Evolutionary conservation across 148 eudicot genomes (phyloP).

Genomic region (Rhododendron vialii): DNA sequence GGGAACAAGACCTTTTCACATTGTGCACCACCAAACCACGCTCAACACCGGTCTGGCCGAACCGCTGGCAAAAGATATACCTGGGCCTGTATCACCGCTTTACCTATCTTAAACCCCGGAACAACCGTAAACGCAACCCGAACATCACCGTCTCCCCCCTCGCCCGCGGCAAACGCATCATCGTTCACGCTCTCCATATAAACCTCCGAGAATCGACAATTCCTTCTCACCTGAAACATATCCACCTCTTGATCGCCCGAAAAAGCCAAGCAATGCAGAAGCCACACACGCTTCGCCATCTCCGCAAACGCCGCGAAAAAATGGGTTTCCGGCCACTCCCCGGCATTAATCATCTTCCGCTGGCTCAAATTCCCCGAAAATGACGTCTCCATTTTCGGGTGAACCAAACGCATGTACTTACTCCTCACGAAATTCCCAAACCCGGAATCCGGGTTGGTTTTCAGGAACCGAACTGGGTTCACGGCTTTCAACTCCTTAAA

Average conservation of each 20-base stretch:
- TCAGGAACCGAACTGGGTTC: slow-evolving; percentile 32
- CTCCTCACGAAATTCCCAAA: slow-evolving; percentile 54
- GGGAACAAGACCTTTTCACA: too few relatives aligned
- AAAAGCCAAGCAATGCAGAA: slow-evolving; percentile 66
- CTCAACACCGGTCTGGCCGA: slow-evolving; percentile 12
- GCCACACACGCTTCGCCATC: slow-evolving; percentile 73
- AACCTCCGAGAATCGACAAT: slow-evolving; percentile 67
- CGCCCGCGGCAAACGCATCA: slow-evolving; percentile 19
- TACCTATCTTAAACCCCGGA: slow-evolving; percentile 87
- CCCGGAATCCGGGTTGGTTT: slow-evolving; percentile 32
- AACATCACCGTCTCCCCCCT: slow-evolving; percentile 6
- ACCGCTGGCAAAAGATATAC: slow-evolving; percentile 51
- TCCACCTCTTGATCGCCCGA: slow-evolving; percentile 51
- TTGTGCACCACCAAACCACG: neutral
- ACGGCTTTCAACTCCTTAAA: slow-evolving; percentile 43
- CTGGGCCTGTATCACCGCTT: slow-evolving; percentile 70
- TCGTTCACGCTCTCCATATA: slow-evolving; percentile 74
- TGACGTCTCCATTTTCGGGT: slow-evolving; percentile 91
- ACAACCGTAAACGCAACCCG: slow-evolving; percentile 68
- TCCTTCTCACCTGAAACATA: slow-evolving; percentile 57
- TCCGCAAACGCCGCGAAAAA: slow-evolving; percentile 69
- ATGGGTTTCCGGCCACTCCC: slow-evolving; percentile 51
- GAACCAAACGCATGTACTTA: slow-evolving; percentile 66
- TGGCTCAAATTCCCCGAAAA: slow-evolving; percentile 77
- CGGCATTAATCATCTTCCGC: slow-evolving; percentile 59